A percentile compares a stretch with the other conserved stretches of the same genome.
Evolutionary conservation across 495 filamentous ascomycete species (phyloP).

Genomic region (Aspergillus nidulans): DNA sequence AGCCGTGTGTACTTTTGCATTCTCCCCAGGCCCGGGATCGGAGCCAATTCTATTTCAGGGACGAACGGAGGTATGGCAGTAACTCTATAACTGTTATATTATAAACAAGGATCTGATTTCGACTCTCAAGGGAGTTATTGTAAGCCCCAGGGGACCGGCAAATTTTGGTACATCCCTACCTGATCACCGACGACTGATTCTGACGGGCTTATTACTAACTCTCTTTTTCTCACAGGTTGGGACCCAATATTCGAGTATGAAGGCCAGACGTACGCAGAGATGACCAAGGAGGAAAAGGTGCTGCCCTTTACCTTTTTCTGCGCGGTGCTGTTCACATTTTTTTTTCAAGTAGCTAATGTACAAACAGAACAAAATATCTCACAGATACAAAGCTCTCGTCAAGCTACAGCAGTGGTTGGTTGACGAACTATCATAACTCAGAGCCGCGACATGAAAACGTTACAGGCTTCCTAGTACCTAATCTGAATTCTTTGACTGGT

Average conservation of each 20-base stretch:
- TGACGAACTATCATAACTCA: constrained; percentile 32
- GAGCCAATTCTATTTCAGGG: constrained; percentile 92
- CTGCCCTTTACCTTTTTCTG: not conserved
- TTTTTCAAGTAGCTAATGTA: constrained; percentile 5
- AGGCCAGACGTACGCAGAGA: constrained; percentile 94
- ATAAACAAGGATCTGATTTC: constrained; percentile 1
- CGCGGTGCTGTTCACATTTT: not conserved
- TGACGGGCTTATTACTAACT: not conserved
- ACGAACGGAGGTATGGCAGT: constrained; percentile 50
- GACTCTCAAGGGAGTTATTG: constrained; percentile 39
- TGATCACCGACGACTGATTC: not conserved
- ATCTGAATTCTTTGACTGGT: constrained; percentile 33
- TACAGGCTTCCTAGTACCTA: constrained; percentile 16
- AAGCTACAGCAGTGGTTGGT: constrained; percentile 84
- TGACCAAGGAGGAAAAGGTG: constrained; percentile 81
- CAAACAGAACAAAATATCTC: constrained; percentile 76
- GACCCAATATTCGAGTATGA: constrained; percentile 95
- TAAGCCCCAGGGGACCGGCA: constrained; percentile 55
- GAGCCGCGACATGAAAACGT: constrained; percentile 3
- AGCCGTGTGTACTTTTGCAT: constrained; percentile 95
- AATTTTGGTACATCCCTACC: constrained; percentile 68
- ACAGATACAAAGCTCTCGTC: constrained; percentile 77
- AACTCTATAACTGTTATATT: not conserved
- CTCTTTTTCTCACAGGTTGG: constrained; percentile 60
- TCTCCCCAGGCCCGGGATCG: constrained; percentile 76